A percentile compares a stretch with the other conserved stretches of the same genome.
These are phyloP conservation scores for Penicillium sp. DNA, from an alignment of 2,329 filamentous ascomycete species.

Conservation along the genomic window DNA sequence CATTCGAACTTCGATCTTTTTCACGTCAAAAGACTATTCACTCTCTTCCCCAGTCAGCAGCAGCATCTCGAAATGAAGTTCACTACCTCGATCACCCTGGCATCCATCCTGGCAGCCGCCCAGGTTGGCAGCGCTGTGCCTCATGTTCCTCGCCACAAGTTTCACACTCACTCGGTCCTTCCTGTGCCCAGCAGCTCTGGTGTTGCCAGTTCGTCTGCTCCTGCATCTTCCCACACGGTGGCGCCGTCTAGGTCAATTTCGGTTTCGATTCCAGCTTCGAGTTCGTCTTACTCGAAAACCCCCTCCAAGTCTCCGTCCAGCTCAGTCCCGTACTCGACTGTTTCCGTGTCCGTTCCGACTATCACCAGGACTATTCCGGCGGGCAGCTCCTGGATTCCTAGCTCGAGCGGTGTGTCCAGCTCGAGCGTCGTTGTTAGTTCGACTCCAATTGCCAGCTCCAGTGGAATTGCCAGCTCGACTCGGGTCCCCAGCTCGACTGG, in stretches of 20 bases:
- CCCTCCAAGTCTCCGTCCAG: background rate
- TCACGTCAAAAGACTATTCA: background rate
- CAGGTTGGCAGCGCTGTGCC: slow-evolving; percentile 4
- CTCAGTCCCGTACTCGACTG: background rate
- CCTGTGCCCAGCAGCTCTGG: background rate
- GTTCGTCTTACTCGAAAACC: background rate
- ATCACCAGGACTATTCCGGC: background rate
- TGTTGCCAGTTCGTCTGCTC: background rate
- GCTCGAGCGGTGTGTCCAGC: background rate
- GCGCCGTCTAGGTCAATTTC: background rate
- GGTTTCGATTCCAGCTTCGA: background rate
- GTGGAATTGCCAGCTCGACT: background rate
- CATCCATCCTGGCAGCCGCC: slow-evolving; percentile 1
- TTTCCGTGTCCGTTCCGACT: slow-evolving; percentile 1
- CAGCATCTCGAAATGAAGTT: slow-evolving; percentile 36
- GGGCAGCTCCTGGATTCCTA: background rate
- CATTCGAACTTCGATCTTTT: background rate
- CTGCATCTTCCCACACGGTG: background rate
- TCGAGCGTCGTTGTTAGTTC: too few species aligned
- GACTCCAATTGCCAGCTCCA: too few species aligned
- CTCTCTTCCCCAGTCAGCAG: background rate
- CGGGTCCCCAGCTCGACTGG: background rate
- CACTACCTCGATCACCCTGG: background rate
- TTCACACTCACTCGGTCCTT: background rate
- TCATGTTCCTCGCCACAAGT: background rate